Base-by-base conservation (phyloP, 805 yeast species). In the Saccharomycopsis amapae region DNA sequence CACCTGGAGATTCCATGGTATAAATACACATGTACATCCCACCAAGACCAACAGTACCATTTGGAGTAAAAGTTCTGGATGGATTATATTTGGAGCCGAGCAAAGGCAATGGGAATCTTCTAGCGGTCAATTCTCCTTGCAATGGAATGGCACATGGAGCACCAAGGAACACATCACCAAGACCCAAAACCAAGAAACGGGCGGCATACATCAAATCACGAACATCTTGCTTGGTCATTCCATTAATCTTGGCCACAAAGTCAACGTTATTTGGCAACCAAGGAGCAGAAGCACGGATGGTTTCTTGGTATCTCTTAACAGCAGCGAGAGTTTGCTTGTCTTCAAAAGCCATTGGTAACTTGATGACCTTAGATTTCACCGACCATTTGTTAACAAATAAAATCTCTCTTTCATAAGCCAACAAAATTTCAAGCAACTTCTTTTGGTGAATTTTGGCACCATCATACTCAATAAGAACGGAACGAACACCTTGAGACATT, bases 11-110 rank as follows among this genome's bases (percentile, higher is more conserved):
- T 55, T 87, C 94, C 90, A 90, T 89, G 26, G 97, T 87, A 66
- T 90, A 90, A 56, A 90, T 89, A 69, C 97, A 90, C 97, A 90
- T 89, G 73, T 88, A 93, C 85, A 84, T 87, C 56, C 98, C 97
- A 53, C 98, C 98, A 61, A 93, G 81, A 59, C 98, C 98, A 51
- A 90, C 97, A 31, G 93, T 85, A 55, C 98, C 98, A 60, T 87
- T 86, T 33, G 96, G 96, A 2, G 98, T 90, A 69, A 74, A 89
- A 1, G 97, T 86, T 71, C 98, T 78, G 12, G 96, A 85, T 33
- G 98, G 98, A 62, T 90, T 90, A 68, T 90, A 93, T 66, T 90
- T 90, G 25, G 96, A 75, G 33, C 97, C 98, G 47, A 90, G 68
- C 50, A 88, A 74, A 48, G 98, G 98, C 48, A 57, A 51, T 40